A percentile compares a stretch with the other conserved stretches of the same genome.
These are phyloP conservation scores for Delitschia confertaspora DNA, from an alignment of 495 filamentous ascomycete genomes.

Conservation along the genomic window DNA sequence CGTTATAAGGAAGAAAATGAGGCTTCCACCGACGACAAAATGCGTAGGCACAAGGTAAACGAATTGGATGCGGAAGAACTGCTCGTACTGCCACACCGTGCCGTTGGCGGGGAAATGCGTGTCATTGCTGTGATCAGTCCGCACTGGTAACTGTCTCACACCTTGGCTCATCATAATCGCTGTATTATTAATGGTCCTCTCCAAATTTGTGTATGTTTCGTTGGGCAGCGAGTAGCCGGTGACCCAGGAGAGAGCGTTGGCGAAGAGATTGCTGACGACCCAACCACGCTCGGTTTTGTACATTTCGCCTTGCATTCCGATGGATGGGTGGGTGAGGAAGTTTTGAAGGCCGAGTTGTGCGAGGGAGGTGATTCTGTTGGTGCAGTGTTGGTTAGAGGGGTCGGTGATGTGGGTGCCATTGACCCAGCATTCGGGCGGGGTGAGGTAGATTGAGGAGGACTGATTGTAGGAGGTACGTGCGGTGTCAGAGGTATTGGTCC, in stretches of 20 bases:
- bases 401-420: conserved; percentile 8
- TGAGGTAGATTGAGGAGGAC: neutral
- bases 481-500: conserved; percentile 5
- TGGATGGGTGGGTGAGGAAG: neutral
- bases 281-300: neutral
- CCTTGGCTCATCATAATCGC: conserved; percentile 13
- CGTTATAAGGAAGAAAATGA: conserved; percentile 8
- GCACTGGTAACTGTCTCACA: conserved; percentile 5
- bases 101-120: conserved; percentile 2
- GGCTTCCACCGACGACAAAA: conserved; percentile 7
- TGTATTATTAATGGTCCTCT: conserved; percentile 6
- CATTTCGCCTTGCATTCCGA: conserved; percentile 3
- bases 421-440: conserved; percentile 4
- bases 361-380: neutral
- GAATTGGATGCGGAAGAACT: conserved; percentile 9
- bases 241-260: neutral
- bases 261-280: conserved; percentile 5
- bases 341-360: conserved; percentile 14
- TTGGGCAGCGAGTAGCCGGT: neutral
- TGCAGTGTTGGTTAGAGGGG: conserved; percentile 2
- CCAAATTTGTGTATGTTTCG: conserved; percentile 6
- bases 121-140: neutral
- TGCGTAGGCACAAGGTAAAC: neutral
- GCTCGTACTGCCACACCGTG: conserved; percentile 4
- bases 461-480: conserved; percentile 7